Evolutionary conservation across 805 yeast genomes (phyloP).

Genomic region (Spathaspora passalidarum): DNA sequence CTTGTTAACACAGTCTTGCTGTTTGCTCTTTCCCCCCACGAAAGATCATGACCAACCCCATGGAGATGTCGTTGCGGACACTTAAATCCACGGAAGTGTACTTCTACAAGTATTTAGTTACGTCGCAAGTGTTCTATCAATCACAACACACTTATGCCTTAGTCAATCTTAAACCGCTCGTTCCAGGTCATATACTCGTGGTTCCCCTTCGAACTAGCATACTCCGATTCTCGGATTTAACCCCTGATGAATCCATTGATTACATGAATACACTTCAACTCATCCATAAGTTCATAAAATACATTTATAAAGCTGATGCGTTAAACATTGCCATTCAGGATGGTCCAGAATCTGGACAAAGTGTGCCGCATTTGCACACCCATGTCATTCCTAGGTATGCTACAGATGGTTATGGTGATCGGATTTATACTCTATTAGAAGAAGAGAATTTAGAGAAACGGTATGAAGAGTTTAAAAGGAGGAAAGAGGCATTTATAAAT

Average conservation of each 20-base stretch:
- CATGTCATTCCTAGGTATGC: constrained; percentile 85
- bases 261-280: constrained; percentile 73
- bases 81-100: constrained; percentile 25
- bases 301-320: constrained; percentile 73
- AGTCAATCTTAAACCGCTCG: constrained; percentile 88
- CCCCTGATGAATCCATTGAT: constrained; percentile 70
- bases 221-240: constrained; percentile 64
- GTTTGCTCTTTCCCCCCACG: no score
- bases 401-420: constrained; percentile 52
- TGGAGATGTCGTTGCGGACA: background rate
- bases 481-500: constrained; percentile 21
- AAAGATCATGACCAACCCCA: no score
- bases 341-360: constrained; percentile 94
- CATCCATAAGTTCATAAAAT: constrained; percentile 64
- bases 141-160: constrained; percentile 73
- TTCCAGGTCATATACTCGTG: constrained; percentile 90
- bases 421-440: constrained; percentile 64
- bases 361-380: constrained; percentile 93
- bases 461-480: constrained; percentile 17
- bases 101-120: constrained; percentile 55
- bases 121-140: constrained; percentile 54
- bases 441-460: constrained; percentile 43
- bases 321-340: constrained; percentile 92
- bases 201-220: constrained; percentile 72
- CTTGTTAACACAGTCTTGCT: no score